Percentiles rank a stretch among this genome's conserved stretches.
These are phyloP conservation scores for Solanum chacoense DNA, from an alignment of 305 asterid species.

Conservation along the genomic window DNA sequence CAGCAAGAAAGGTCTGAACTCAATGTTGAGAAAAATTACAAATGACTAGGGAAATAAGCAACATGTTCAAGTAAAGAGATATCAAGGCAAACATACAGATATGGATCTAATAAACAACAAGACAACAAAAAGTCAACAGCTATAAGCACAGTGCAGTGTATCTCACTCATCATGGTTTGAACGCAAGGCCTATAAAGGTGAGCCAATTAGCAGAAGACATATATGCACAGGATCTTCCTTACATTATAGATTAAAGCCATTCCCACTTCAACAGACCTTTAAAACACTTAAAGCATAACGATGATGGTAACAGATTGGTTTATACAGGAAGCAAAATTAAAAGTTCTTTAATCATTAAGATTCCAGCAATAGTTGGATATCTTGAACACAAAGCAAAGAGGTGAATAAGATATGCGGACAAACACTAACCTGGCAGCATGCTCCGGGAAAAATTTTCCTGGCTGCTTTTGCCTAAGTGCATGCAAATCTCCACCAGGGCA, in stretches of 20 bases:
- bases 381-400: background rate
- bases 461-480: slow-evolving; percentile 42
- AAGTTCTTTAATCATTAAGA: background rate
- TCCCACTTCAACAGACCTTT: background rate
- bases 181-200: background rate
- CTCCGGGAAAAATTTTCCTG: slow-evolving; percentile 41
- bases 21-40: background rate
- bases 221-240: background rate
- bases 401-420: background rate
- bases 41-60: background rate
- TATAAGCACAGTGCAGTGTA: background rate
- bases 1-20: background rate
- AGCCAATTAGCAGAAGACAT: background rate
- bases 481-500: slow-evolving; percentile 56
- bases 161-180: background rate
- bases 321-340: background rate
- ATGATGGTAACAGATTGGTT: background rate
- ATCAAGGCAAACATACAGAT: background rate
- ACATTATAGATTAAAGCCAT: background rate
- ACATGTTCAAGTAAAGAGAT: background rate
- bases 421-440: slow-evolving; percentile 45
- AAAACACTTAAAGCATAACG: background rate
- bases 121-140: background rate
- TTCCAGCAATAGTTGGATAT: background rate
- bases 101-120: background rate